Evolutionary conservation across 1,284 basidiomycete species (phyloP).

Genomic region (Ustilago nuda): DNA sequence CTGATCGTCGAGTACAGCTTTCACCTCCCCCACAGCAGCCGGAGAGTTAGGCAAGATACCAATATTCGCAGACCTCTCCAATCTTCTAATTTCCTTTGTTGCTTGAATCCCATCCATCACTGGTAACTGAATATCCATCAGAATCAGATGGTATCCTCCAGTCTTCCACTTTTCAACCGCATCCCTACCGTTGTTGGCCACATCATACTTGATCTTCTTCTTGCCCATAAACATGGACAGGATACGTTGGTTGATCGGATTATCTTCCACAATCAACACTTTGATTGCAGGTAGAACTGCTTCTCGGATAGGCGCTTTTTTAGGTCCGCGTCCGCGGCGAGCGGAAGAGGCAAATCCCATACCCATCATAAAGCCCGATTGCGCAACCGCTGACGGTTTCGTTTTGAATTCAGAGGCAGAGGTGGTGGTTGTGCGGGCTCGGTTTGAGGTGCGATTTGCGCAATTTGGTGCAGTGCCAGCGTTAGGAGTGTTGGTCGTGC

Average conservation of each 20-base stretch:
- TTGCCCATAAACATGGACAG: slow-evolving; percentile 94
- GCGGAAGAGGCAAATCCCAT: slow-evolving; percentile 55
- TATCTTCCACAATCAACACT: slow-evolving; percentile 75
- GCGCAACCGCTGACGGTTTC: slow-evolving; percentile 62
- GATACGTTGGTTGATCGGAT: slow-evolving; percentile 98
- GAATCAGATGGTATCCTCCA: slow-evolving; percentile 93
- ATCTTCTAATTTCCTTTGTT: slow-evolving; percentile 90
- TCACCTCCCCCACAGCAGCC: slow-evolving; percentile 62
- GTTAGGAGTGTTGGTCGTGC: slow-evolving; percentile 20
- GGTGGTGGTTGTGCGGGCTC: slow-evolving; percentile 28
- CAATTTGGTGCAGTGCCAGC: slow-evolving; percentile 15
- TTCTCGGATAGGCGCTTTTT: slow-evolving; percentile 57
- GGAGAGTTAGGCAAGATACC: slow-evolving; percentile 78
- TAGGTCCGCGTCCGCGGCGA: slow-evolving; percentile 47
- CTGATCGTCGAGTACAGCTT: not conserved
- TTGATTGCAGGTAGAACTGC: slow-evolving; percentile 67
- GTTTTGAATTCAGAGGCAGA: slow-evolving; percentile 32
- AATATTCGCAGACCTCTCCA: slow-evolving; percentile 79
- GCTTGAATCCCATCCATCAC: slow-evolving; percentile 98
- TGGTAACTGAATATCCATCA: slow-evolving; percentile 99
- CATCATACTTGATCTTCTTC: slow-evolving; percentile 94
- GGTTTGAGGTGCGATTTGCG: slow-evolving; percentile 12
- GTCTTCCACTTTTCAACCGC: slow-evolving; percentile 95
- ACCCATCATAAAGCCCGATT: slow-evolving; percentile 67
- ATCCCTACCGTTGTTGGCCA: slow-evolving; percentile 94